These are phyloP conservation scores for Ustilago cynodontis DNA, from an alignment of 1,284 basidiomycete species.

Conservation along the genomic window DNA sequence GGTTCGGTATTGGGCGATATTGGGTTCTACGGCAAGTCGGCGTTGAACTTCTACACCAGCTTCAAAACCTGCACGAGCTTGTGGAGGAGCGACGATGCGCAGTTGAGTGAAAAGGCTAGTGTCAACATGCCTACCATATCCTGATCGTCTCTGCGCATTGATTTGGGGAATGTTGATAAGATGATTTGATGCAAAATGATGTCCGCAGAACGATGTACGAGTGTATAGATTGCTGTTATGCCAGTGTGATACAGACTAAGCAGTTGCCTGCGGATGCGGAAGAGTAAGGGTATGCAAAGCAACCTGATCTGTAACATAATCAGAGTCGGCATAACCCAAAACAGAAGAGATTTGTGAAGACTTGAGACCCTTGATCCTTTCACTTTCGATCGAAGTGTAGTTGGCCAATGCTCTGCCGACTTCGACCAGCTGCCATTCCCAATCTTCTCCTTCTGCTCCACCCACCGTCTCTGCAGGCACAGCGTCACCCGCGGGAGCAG, in stretches of 20 bases:
- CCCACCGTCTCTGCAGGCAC: not conserved
- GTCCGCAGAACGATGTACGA: not conserved
- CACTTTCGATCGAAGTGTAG: slow-evolving; percentile 93
- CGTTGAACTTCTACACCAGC: slow-evolving; percentile 62
- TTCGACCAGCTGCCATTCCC: slow-evolving; percentile 82
- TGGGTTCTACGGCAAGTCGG: slow-evolving; percentile 63
- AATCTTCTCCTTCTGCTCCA: slow-evolving; percentile 23
- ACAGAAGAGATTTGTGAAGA: slow-evolving; percentile 80
- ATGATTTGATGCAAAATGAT: not conserved
- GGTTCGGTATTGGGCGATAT: slow-evolving; percentile 81
- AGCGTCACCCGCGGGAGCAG: not conserved
- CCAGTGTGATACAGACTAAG: not conserved
- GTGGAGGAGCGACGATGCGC: slow-evolving; percentile 58
- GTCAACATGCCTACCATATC: slow-evolving; percentile 68
- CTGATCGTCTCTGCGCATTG: slow-evolving; percentile 5
- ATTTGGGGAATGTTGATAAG: not conserved
- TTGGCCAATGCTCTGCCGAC: slow-evolving; percentile 94
- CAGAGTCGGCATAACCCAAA: slow-evolving; percentile 92
- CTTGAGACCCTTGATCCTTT: slow-evolving; percentile 80
- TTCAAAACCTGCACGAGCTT: slow-evolving; percentile 59
- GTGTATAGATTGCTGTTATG: slow-evolving; percentile 1
- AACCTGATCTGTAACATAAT: slow-evolving; percentile 86
- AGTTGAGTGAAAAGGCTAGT: slow-evolving; percentile 47
- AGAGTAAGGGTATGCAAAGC: slow-evolving; percentile 51
- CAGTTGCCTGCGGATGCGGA: not conserved